Conservation (phyloP, 2,329 filamentous ascomycete species). For the Cladophialophora bantiana region DNA sequence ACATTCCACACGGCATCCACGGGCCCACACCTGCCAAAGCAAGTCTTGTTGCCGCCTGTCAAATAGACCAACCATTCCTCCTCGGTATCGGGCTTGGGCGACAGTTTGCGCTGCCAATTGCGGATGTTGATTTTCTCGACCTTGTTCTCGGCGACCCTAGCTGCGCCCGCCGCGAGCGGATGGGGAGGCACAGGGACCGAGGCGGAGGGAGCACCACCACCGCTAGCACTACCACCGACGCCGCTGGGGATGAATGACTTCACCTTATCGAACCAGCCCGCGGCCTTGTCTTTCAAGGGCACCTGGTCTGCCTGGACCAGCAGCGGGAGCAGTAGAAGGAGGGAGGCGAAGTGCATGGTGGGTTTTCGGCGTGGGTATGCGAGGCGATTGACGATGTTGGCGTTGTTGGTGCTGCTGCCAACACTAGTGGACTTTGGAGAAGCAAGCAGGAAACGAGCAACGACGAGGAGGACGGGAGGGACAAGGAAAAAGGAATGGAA, state of each 20-base stretch:
- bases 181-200: slow-evolving; percentile 40
- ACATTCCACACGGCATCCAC: slow-evolving; percentile 62
- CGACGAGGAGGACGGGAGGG: too few relatives aligned
- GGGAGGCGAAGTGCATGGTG: slow-evolving; percentile 60
- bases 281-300: slow-evolving; percentile 56
- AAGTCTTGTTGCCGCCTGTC: slow-evolving; percentile 70
- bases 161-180: slow-evolving; percentile 51
- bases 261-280: slow-evolving; percentile 59
- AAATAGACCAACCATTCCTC: slow-evolving; percentile 66
- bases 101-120: slow-evolving; percentile 65
- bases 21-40: slow-evolving; percentile 64
- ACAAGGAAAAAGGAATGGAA: background rate
- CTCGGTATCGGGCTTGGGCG: slow-evolving; percentile 52
- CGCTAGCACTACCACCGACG: background rate
- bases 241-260: slow-evolving; percentile 63
- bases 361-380: background rate
- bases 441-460: background rate
- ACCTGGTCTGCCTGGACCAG: slow-evolving; percentile 58
- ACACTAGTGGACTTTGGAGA: too few relatives aligned
- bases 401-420: too few relatives aligned
- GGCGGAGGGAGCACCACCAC: slow-evolving; percentile 39
- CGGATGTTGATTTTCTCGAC: slow-evolving; percentile 62
- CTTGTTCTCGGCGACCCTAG: slow-evolving; percentile 57
- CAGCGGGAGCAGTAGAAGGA: slow-evolving; percentile 49
- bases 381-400: background rate